Conservation (phyloP, 1,284 basidiomycete genomes). For the Tilletia setariae region DNA sequence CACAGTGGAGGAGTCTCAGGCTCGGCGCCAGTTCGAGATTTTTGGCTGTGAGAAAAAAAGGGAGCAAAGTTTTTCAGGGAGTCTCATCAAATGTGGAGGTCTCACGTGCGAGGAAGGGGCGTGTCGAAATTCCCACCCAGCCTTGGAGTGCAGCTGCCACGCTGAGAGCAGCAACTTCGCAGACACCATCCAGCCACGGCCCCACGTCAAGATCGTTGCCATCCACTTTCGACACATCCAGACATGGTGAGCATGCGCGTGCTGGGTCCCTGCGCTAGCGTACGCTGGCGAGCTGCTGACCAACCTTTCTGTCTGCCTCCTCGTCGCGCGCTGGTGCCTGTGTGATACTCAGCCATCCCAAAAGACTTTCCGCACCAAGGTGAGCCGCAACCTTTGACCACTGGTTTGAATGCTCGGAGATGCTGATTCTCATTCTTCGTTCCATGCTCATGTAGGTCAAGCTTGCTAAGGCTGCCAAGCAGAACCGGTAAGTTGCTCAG, state of each 20-base stretch:
- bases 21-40: too few relatives aligned
- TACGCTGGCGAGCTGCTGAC: background rate
- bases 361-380: constrained; percentile 93
- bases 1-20: too few relatives aligned
- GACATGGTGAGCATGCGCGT: constrained; percentile 16
- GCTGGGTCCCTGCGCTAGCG: too few relatives aligned
- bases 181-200: background rate
- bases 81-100: too few relatives aligned
- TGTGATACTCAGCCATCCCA: constrained; percentile 77
- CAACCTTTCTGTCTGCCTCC: background rate
- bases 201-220: constrained; percentile 1
- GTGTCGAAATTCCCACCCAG: too few relatives aligned
- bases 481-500: constrained; percentile 72
- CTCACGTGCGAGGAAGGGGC: too few relatives aligned
- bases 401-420: background rate
- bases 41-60: too few relatives aligned
- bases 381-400: background rate
- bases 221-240: background rate
- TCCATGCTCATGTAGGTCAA: constrained; percentile 60
- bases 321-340: background rate
- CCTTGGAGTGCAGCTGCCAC: too few relatives aligned
- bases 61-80: too few relatives aligned
- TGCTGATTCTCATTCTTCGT: background rate
- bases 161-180: too few relatives aligned
- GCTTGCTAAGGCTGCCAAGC: constrained; percentile 89